phyloP scores from a whole-genome alignment of 1,284 basidiomycete species.

The Pulchroboletus neoregius region DNA sequence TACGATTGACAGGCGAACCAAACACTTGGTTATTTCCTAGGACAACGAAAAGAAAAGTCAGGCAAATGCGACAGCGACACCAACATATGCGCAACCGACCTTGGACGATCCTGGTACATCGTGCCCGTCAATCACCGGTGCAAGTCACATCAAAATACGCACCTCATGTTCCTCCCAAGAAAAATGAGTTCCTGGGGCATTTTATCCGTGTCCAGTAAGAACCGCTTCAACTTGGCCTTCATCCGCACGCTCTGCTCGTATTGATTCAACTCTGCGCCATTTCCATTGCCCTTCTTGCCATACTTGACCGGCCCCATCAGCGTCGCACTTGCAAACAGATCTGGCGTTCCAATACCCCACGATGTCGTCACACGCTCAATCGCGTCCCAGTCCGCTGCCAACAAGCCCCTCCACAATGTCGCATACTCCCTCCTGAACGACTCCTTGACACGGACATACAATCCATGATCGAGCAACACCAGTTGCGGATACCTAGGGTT shows the following conservation, averaged over 20 bases:
- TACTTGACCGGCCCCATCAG: constrained; percentile 58
- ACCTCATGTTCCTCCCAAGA: constrained; percentile 76
- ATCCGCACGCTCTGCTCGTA: constrained; percentile 63
- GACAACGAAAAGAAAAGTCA: neutral
- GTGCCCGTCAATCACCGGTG: neutral
- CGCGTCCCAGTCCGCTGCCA: constrained; percentile 62
- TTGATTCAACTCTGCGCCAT: constrained; percentile 38
- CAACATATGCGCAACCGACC: constrained; percentile 33
- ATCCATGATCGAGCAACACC: constrained; percentile 85
- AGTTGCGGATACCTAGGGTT: constrained; percentile 62
- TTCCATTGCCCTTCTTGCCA: constrained; percentile 23
- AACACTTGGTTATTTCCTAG: constrained; percentile 72
- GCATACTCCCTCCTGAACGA: constrained; percentile 73
- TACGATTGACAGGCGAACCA: constrained; percentile 80
- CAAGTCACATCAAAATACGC: neutral
- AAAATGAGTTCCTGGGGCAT: constrained; percentile 81
- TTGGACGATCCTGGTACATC: constrained; percentile 53
- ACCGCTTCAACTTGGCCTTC: constrained; percentile 61
- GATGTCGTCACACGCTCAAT: constrained; percentile 59
- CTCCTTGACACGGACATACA: constrained; percentile 71
- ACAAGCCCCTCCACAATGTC: constrained; percentile 73
- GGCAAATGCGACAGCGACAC: neutral
- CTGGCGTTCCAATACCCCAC: constrained; percentile 81
- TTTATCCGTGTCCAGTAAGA: constrained; percentile 61
- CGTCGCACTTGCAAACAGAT: constrained; percentile 74